Percentiles rank a stretch among this genome's conserved stretches.
Conservation (phyloP, 2,329 filamentous ascomycete species). For the Fusarium guadeloupense region DNA sequence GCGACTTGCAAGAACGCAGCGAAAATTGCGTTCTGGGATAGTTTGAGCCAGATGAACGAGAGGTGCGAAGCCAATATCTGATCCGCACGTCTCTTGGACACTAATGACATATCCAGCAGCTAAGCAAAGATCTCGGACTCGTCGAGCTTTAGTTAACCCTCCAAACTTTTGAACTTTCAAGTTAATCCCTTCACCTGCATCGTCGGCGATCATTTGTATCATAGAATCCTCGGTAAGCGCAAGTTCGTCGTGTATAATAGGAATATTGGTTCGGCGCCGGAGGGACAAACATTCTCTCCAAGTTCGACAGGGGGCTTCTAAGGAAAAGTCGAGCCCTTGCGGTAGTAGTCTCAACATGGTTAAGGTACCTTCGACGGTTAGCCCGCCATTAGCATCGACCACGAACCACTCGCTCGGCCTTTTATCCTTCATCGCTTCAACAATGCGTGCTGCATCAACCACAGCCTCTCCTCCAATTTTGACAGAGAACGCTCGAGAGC, state of each 20-base stretch:
- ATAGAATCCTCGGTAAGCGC: constrained; percentile 24
- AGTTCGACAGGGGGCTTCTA: constrained; percentile 32
- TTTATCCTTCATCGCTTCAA: constrained; percentile 24
- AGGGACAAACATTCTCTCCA: constrained; percentile 24
- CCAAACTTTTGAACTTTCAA: constrained; percentile 36
- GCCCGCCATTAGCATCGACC: constrained; percentile 27
- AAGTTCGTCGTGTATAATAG: constrained; percentile 32
- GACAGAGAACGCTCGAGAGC: constrained; percentile 25
- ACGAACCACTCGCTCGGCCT: constrained; percentile 30
- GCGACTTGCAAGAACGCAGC: constrained; percentile 29
- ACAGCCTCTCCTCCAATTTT: constrained; percentile 28
- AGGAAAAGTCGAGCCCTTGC: constrained; percentile 27
- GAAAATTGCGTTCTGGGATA: constrained; percentile 19
- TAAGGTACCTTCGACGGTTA: constrained; percentile 29
- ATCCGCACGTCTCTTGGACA: constrained; percentile 27
- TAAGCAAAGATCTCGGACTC: constrained; percentile 29
- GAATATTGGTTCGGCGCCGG: constrained; percentile 14
- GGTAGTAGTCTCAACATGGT: constrained; percentile 32
- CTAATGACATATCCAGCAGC: constrained; percentile 31
- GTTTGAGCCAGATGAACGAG: constrained; percentile 32
- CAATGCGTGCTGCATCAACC: constrained; percentile 21
- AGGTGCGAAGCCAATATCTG: constrained; percentile 29
- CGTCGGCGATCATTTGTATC: constrained; percentile 24
- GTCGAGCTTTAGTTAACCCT: constrained; percentile 24
- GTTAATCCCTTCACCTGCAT: constrained; percentile 27